Evolutionary conservation across 305 asterid species (phyloP), one percentile per base, ranked within the genome.

Genomic region (Petunia hybrid): DNA sequence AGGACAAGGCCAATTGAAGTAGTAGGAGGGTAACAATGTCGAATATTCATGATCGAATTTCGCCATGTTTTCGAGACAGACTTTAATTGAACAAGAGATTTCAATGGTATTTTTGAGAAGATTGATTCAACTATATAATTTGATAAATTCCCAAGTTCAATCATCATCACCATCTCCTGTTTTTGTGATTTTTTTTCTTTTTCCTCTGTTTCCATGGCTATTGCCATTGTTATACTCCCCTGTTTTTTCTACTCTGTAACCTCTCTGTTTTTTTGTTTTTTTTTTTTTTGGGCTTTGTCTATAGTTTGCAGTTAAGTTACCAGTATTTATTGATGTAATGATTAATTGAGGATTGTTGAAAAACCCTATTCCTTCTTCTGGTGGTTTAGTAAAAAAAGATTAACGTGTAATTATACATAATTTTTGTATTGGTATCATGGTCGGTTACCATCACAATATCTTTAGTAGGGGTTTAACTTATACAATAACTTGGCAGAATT

Each of bases 1-100:
- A 85, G 1, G 3, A 60, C 74, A 1, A 82, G 10, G 59, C 87
- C 81, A 36, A 57, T 31, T 59, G 76, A 39, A 62, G 83, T 82
- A 68, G 77, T 64, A 12, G 67, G 83, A 79, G 78, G 87, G 60
- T 73, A 6, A 70, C n/a, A 36, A 31, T 43, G 73, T 51, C 82
- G 87, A 31, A 85, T 70, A n/a, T 16, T 41, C 2, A 65, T n/a
- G 68, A 82, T 82, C 55, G 81, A 66, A 66, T 67, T 38, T 63
- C 81, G 14, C 83, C 87, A 85, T 2, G 76, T 42, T 63, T 64
- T 74, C 6, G 77, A 85, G 38, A 85, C 84, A 66, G 40, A 6
- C 40, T 85, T 79, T 36, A 67, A 48, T 4, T 67, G 64, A 5
- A 57, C 10, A 38, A 85, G 83, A 53, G 80, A 46, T 10, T 85